Evolutionary conservation across 345 rosid genomes (phyloP).

Genomic region (Salix caprea): DNA sequence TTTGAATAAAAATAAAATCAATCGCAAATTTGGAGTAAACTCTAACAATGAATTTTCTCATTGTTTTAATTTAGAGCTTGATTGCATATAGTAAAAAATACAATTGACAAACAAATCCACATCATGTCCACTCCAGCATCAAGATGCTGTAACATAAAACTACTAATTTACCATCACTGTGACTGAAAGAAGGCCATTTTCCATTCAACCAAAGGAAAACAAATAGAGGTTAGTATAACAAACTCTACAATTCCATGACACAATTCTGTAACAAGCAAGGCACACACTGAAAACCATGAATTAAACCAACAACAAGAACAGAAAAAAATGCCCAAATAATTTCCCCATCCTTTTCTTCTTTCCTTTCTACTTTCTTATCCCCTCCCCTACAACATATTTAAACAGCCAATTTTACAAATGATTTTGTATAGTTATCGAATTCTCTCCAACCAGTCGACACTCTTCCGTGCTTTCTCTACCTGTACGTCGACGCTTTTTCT

Average conservation of each 20-base stretch:
- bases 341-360: neutral
- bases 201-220: neutral
- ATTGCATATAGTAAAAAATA: no score
- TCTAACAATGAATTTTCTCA: no score
- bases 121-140: no score
- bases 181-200: no score
- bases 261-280: conserved; percentile 6
- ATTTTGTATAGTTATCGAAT: conserved; percentile 4
- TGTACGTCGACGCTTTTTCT: conserved; percentile 70
- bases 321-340: neutral
- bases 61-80: no score
- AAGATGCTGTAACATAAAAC: no score
- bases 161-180: no score
- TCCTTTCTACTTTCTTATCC: neutral
- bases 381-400: conserved; percentile 9
- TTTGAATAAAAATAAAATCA: no score
- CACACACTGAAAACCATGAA: conserved; percentile 7
- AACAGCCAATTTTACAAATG: conserved; percentile 12
- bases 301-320: neutral
- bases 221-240: conserved; percentile 1
- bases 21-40: no score
- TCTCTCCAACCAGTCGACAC: conserved; percentile 51
- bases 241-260: conserved; percentile 1
- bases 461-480: conserved; percentile 69
- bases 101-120: no score